A percentile compares a stretch with the other conserved stretches of the same genome.
Evolutionary conservation across 352 stramenopile genomes (phyloP).

Genomic region (Globisporangium acanthophoron): DNA sequence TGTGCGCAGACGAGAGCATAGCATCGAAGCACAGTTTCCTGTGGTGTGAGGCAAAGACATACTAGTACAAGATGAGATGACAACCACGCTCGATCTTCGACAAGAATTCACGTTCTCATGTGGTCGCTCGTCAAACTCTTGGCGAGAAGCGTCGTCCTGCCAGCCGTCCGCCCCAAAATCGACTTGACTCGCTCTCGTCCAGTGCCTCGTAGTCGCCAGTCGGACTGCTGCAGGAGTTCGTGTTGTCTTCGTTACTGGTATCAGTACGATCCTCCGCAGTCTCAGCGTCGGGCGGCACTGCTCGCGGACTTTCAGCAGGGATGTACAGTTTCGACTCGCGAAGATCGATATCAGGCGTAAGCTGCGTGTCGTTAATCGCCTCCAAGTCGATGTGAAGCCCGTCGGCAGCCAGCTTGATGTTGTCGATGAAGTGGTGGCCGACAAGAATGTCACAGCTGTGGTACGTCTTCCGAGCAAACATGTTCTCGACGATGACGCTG

Average conservation of each 20-base stretch:
- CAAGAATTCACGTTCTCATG: no score
- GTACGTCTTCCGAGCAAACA: constrained; percentile 54
- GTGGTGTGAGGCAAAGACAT: not conserved
- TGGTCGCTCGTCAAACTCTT: not conserved
- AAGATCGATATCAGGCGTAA: constrained; percentile 22
- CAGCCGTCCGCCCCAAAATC: not conserved
- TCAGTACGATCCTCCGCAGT: not conserved
- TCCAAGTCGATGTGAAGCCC: constrained; percentile 52
- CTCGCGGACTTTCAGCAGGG: not conserved
- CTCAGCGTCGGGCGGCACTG: not conserved
- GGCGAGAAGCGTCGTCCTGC: not conserved
- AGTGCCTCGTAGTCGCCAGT: not conserved
- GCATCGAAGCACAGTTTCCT: not conserved
- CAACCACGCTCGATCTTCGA: no score
- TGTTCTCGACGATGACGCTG: constrained; percentile 49
- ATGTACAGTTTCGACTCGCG: constrained; percentile 20
- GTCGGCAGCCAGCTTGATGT: constrained; percentile 46
- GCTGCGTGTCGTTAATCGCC: constrained; percentile 44
- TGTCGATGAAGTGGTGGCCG: constrained; percentile 55
- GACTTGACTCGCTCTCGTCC: not conserved
- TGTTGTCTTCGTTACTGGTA: not conserved
- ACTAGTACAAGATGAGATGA: not conserved
- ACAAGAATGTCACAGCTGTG: constrained; percentile 56
- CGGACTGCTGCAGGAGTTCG: not conserved
- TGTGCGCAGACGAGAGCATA: constrained; percentile 9